Base-by-base conservation (phyloP, 306 rosid species). In the Alnus glutinosa region DNA sequence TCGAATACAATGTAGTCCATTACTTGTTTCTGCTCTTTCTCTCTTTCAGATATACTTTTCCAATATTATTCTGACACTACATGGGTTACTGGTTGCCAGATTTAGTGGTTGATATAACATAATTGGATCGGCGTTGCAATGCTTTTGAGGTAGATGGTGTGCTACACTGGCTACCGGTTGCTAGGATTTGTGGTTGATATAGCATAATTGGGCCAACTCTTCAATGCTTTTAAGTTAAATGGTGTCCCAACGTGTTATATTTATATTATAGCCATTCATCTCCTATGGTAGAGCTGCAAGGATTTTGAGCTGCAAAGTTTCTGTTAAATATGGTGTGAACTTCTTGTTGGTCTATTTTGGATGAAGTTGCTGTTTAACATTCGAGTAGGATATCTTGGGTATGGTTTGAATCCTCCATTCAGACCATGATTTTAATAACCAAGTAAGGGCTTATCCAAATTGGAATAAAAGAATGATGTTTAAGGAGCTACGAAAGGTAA, bases 321-420 rank as follows among this genome's bases (percentile, higher is more conserved):
- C 3, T 12, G 18, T 44, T 70, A 73, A 73, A 63, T 42, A 71
- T 55, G 57, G 12, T 71, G 55, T 30, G 30, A 42, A 70, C 68
- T 69, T 74, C 44, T 42, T 42, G 5, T 61, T 55, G 44, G 37
- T 75, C 50, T 19, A 39, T 19, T 52, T 11, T 8, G 10, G 55
- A 37, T 32, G 19, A 63, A 71, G 44, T 39, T 50, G 51, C 51
- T 42, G 37, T 47, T 30, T 77, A 34, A 5, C 48, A 3, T 47
- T 42, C 4, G 9, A 71, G 1, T 14, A 50, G 47, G 62, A 19
- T 39, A 46, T 63, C 44, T 63, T 73, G 39, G 42, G 7, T 74
- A 55, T 82, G 13, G 63, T 19, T 68, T 13, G 61, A 72, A 51
- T 34, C 71, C 28, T 71, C 47, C 12, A 5, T 42, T 28, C 61